Base-by-base conservation (phyloP, 768 basidiomycete genomes). In the Suillus cothurnatus region DNA sequence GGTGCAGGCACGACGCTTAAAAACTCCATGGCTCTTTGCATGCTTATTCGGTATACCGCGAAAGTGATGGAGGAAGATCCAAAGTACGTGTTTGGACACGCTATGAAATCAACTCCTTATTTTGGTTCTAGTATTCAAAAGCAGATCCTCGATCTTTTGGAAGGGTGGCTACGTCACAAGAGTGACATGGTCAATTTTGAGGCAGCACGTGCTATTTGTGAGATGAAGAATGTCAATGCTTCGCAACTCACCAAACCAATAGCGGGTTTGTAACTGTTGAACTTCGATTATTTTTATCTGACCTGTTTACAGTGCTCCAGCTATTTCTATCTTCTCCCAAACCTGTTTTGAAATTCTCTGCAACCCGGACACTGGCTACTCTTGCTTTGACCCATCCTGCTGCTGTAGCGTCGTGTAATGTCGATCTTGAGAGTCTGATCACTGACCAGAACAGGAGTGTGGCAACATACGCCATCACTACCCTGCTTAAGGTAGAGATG, bases 141-240 rank as follows among this genome's bases (percentile, higher is more conserved):
- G 67, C 95, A 93, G 71, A 97, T 98, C 86, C 82, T 94, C 61
- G 97, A 99, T 68, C 85, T 97, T 50, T 83, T 99, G 43, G 97
- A 99, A 74, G 90, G 92, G 39, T 96, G 95, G 89, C 81, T 99
- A 66, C 88, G 95, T 65, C 97, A 99, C 80, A 99, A 99, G 83
- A 97, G 95, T 70, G 97, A 99, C 76, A 99, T 98, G 97, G 97
- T 99, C 73, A 99, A 99, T 79, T 93, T 95, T 67, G 97, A 99
- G 77, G 97, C 97, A 26, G 97, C 97, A 4, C 91, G 97, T 52
- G 96, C 90, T 8, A 97, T 99, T 67, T 98, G 96, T 76, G 97
- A 98, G 76, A 93, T 97, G 92, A 92, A 90, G 78, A 88, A 89
- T 66, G 91, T 95, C 34, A 84, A 88, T 32, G 75, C 88, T 9